These are phyloP conservation scores for Scenedesmus sp. DNA, from an alignment of 163 green algal species.

Conservation along the genomic window DNA sequence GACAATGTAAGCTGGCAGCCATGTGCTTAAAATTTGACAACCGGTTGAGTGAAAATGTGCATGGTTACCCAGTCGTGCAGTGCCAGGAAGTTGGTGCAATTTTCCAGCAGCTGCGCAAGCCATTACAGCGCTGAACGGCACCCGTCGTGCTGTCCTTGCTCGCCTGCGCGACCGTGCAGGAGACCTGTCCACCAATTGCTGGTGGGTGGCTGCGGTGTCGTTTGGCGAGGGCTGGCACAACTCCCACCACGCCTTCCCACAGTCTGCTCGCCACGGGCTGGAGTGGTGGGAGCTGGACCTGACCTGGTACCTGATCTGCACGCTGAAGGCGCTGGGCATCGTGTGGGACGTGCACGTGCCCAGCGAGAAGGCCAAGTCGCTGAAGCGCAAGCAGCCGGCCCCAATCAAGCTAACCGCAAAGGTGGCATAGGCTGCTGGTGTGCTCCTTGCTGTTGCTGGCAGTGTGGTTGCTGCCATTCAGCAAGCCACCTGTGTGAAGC, in stretches of 20 bases:
- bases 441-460: background rate
- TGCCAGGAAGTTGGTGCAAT: too few species aligned
- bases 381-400: constrained; percentile 9
- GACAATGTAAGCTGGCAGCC: too few species aligned
- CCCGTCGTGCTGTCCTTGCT: constrained; percentile 57
- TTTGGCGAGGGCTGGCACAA: constrained; percentile 83
- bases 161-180: background rate
- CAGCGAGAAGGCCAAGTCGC: constrained; percentile 24
- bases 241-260: constrained; percentile 85
- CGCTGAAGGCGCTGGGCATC: constrained; percentile 59
- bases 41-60: too few species aligned
- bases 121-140: too few species aligned
- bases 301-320: constrained; percentile 76
- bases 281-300: constrained; percentile 79
- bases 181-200: constrained; percentile 79
- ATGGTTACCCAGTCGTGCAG: too few species aligned
- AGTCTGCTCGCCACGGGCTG: constrained; percentile 77
- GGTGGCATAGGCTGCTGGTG: background rate
- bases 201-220: constrained; percentile 54
- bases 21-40: too few species aligned
- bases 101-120: too few species aligned
- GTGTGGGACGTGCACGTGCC: constrained; percentile 55
- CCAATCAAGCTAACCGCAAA: constrained; percentile 38
- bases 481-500: background rate
- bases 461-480: background rate